Evolutionary conservation across 202 grass and related monocot species (phyloP), one percentile per base, ranked within the genome.

Genomic region (Setaria italica): DNA sequence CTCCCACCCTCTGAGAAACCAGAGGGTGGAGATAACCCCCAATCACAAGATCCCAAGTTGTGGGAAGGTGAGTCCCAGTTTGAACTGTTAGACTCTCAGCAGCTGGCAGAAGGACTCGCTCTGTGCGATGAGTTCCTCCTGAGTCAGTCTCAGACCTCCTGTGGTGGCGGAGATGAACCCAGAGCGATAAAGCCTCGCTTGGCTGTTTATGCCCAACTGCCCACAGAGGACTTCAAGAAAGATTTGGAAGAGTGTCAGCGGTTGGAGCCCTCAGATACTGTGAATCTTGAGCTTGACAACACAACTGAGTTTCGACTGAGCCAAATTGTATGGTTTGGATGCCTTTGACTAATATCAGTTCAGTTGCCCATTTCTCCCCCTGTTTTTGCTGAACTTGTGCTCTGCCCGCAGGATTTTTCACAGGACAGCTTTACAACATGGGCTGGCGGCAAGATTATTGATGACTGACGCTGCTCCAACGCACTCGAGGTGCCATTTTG

Each of bases 1-100:
- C 56, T 74, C 84, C 70, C 50, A 41, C 50, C 83, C 41, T 58
- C 81, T 50, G 87, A 93, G 64, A 97, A 93, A 32, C 45, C 82
- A 0, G 85, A 90, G 86, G 83, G 87, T 53, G 80, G 56, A 89
- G 88, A 82, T 75, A 55, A 87, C 65, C 65, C 83, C 30, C 85
- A 76, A 13, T 86, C 90, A n/a, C 94, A 92, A 74, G 92, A 94
- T 83, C 78, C 82, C 0, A 99, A 91, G 77, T 83, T 65, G 81
- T 99, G 90, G 92, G 94, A 94, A 78, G 80, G 93, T 81, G 93
- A 94, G 74, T 95, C 97, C 21, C 90, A 99, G 63, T 89, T 94
- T 86, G 80, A 82, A 21, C 67, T 99, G 53, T 77, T 94, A 79
- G 80, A 92, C 58, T 91, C 94, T 85, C 94, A 99, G 78, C 94